These are phyloP conservation scores for Guadua angustifolia DNA, from an alignment of 176 grass and related monocot species.

Conservation along the genomic window DNA sequence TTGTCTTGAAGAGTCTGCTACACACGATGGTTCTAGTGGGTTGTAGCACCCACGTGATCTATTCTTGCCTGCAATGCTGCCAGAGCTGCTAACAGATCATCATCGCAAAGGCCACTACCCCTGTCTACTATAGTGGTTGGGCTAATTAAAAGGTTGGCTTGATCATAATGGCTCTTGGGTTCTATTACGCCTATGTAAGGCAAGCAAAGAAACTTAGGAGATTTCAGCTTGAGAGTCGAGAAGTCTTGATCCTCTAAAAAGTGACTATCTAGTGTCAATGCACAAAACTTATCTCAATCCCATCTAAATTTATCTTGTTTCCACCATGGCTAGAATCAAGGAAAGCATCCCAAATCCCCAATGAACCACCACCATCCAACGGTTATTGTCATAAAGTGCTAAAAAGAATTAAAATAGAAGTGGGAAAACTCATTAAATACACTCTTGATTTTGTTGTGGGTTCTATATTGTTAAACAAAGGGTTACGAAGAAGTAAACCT, in stretches of 20 bases:
- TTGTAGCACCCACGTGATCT: not conserved
- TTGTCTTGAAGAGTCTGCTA: not conserved
- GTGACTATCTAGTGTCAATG: constrained; percentile 11
- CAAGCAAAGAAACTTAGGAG: not conserved
- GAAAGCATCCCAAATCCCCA: constrained; percentile 25
- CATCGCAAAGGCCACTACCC: not conserved
- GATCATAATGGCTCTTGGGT: not conserved
- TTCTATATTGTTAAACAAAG: constrained; percentile 5
- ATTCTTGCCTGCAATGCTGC: not conserved
- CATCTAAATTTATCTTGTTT: constrained; percentile 7
- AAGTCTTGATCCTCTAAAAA: not conserved
- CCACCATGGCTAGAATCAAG: constrained; percentile 21
- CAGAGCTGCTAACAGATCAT: not conserved
- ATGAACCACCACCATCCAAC: constrained; percentile 19
- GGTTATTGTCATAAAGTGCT: constrained; percentile 8
- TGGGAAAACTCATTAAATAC: constrained; percentile 2
- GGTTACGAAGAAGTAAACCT: constrained; percentile 8
- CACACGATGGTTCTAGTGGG: not conserved
- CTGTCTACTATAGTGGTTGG: not conserved
- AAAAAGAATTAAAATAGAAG: not conserved
- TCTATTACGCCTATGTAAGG: not conserved
- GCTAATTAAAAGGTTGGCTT: not conserved
- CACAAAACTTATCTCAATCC: constrained; percentile 8
- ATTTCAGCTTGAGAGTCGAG: not conserved
- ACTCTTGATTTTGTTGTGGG: not conserved